A percentile compares a stretch with the other conserved stretches of the same genome.
These are phyloP conservation scores for Saprolegnia diclina DNA, from an alignment of 352 stramenopile genomes.

Conservation along the genomic window DNA sequence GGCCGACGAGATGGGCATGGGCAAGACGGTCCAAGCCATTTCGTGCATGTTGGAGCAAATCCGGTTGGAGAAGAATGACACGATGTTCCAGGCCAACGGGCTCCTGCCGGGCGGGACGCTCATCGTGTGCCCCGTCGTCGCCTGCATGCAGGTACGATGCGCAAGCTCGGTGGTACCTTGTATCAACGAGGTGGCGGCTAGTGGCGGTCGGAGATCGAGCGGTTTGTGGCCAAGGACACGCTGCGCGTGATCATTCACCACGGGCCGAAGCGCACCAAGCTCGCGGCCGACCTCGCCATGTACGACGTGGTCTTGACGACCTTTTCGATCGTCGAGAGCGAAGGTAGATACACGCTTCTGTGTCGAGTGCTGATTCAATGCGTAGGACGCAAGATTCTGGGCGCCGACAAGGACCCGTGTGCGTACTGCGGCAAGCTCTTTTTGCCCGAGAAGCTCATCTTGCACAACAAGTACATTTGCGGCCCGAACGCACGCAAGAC, in stretches of 20 bases:
- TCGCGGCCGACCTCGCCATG: conserved; percentile 76
- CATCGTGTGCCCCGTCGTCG: conserved; percentile 96
- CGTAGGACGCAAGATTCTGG: conserved; percentile 52
- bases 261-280: conserved; percentile 78
- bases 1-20: conserved; percentile 98
- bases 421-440: conserved; percentile 93
- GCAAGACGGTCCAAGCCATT: conserved; percentile 98
- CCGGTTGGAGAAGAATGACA: conserved; percentile 28
- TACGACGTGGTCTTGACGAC: conserved; percentile 99
- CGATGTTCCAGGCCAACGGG: conserved; percentile 22
- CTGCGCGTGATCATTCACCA: conserved; percentile 96
- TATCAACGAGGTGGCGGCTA: conserved; percentile 23
- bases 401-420: conserved; percentile 81
- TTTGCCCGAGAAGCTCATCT: conserved; percentile 90
- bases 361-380: background rate
- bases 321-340: conserved; percentile 94
- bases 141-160: conserved; percentile 86
- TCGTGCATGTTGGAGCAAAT: conserved; percentile 92
- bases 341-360: conserved; percentile 42
- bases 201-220: conserved; percentile 85
- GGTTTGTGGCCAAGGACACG: conserved; percentile 89
- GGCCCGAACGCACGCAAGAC: conserved; percentile 94
- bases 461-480: conserved; percentile 98
- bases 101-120: conserved; percentile 77
- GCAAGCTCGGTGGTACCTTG: conserved; percentile 8